A percentile compares a stretch with the other conserved stretches of the same genome.
Conservation (phyloP, 257 asterid species). For the Nicotiana knightiana region DNA sequence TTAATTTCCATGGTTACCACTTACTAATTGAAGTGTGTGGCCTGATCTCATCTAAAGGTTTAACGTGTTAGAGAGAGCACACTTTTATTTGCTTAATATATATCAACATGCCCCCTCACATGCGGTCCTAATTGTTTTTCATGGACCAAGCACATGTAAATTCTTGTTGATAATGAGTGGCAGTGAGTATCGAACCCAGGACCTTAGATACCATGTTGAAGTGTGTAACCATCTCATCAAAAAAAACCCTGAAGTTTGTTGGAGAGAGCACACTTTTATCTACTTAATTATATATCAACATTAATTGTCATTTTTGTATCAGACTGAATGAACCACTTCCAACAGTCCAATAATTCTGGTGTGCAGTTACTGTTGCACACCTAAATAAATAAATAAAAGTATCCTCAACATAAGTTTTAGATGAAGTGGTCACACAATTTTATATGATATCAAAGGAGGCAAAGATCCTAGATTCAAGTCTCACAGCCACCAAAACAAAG, state of each 20-base stretch:
- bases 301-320: neutral
- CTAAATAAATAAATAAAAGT: neutral
- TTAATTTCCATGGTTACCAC: neutral
- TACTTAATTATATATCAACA: neutral
- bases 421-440: neutral
- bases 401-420: neutral
- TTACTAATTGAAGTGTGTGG: neutral
- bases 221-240: neutral
- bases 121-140: neutral
- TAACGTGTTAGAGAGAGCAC: neutral
- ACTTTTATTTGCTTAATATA: neutral
- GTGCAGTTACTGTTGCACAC: neutral
- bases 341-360: neutral
- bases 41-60: neutral
- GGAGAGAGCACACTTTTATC: neutral
- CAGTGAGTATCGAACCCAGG: neutral
- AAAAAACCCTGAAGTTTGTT: neutral
- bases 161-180: neutral
- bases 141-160: neutral
- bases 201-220: neutral
- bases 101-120: neutral
- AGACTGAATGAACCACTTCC: neutral
- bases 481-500: too few species aligned
- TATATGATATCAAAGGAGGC: neutral
- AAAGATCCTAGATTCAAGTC: neutral